A percentile compares a stretch with the other conserved stretches of the same genome.
Conservation (phyloP, 257 asterid genomes). For the Solanum ossicruentum region DNA sequence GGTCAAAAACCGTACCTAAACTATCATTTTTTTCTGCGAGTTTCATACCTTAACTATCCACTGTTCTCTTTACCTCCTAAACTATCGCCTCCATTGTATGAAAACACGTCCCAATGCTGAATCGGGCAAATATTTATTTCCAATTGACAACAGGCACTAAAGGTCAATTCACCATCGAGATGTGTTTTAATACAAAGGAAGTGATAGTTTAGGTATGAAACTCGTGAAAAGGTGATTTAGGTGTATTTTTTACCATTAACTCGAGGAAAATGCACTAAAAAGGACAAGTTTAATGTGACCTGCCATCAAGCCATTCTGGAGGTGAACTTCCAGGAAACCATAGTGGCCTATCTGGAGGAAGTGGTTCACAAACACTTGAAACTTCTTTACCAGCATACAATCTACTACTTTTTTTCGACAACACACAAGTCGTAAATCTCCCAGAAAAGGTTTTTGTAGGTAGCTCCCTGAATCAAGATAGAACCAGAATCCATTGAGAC, state of each 20-base stretch:
- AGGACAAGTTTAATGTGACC: conserved; percentile 11
- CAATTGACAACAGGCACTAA: not conserved
- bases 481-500: not conserved
- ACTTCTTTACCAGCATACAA: conserved; percentile 59
- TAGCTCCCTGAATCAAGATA: conserved; percentile 11
- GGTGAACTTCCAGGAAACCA: conserved; percentile 95
- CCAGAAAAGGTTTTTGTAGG: conserved; percentile 3
- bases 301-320: conserved; percentile 87
- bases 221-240: not conserved
- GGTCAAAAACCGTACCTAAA: too few relatives aligned
- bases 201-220: too few relatives aligned
- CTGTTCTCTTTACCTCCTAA: not conserved
- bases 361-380: conserved; percentile 70
- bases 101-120: not conserved
- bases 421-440: conserved; percentile 6
- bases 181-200: too few relatives aligned
- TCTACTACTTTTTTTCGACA: conserved; percentile 3
- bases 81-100: too few relatives aligned
- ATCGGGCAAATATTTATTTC: too few relatives aligned
- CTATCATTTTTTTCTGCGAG: not conserved
- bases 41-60: not conserved
- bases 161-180: not conserved
- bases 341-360: conserved; percentile 82
- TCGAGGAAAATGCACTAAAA: not conserved
- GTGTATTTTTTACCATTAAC: not conserved